Evolutionary conservation across 257 asterid species (phyloP), one percentile per base, ranked within the genome.

Genomic region (Capsicum baccatum): DNA sequence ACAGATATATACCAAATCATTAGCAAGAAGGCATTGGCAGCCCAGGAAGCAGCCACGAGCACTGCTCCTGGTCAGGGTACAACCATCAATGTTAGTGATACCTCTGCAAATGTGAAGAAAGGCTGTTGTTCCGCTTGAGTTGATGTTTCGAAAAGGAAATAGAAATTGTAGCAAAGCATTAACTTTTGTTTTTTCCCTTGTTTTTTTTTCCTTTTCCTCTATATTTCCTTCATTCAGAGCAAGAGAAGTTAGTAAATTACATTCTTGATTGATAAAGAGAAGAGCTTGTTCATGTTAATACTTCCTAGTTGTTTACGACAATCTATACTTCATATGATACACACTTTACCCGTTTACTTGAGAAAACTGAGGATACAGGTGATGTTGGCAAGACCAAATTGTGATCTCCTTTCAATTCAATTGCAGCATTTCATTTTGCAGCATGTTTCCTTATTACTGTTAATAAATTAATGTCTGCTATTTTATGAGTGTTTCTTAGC

Each of bases 1-100:
- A 84, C 92, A 2, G 97, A 91, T 59, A 94, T 92, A 82, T 91
- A 92, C 79, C 95, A 91, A 62, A 91, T 92, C 79, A 84, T 92
- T 81, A 92, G 94, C 95, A 94, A 92, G 91, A 92, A 94, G 88
- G 97, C 98, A n/a, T 86, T 94, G 90, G 97, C 95, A 79, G 97
- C 95, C 15, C 93, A 94, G 84, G 98, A 92, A 85, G 94, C 98
- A 83, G 92, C 91, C 12, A 87, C 90, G 11, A 78, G 92, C 63
- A 84, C 90, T 21, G 90, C 82, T 79, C 98, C 95, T 2, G 91
- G 95, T 58, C 93, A 92, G 84, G 97, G 97, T 39, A 92, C 93
- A 66, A 89, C 97, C 85, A 94, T 94, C 84, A 91, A 91, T 11
- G 94, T 92, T 12, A 69, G 66, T 21, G 95, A 92, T 86, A 81